Base-by-base conservation (phyloP, 1,284 basidiomycete species). In the Heterobasidion annosum region DNA sequence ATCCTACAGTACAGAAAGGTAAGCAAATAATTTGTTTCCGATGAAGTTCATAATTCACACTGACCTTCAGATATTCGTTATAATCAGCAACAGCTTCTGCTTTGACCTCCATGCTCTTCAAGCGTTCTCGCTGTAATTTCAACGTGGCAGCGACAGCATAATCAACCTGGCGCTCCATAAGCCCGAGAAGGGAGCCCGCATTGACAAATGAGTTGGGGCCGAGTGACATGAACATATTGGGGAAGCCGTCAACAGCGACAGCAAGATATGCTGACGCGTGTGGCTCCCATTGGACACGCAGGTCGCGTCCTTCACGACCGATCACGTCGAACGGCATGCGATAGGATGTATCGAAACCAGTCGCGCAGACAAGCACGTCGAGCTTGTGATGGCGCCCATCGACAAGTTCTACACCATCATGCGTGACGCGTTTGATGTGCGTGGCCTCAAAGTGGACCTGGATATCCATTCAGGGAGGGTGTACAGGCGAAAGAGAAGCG, bases 331-430 rank as follows among this genome's bases (percentile, higher is more conserved):
- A 77, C 2, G 72, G 71, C 37, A 70, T 70, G 49, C 68, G 66
- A 66, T 61, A 79, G 0, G 72, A 70, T 0, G 75, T 74, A 60
- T 82, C 77, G 59, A 74, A 82, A 2, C 77, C 77, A 54, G 81
- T 83, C 1, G 82, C 81, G 62, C 79, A 82, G 19, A 83, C 66
- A 44, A 83, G 74, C 45, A 81, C 64, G 61, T 83, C 79, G 47
- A 82, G 69, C 34, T 76, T 73, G 56, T 73, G 67, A 55, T 71
- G 67, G 49, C 70, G 67, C 0, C 79, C 81, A 52, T 81, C 77
- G 2, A 58, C 64, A 1, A 75, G 76, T 57, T 77, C 73, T 9
- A 83, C 73, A 3, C 82, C 82, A 2, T 64, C 74, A 10, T 73
- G 67, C 2, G 75, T 76, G 49, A 81, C 65, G 18, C 67, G 65